Conservation (phyloP, 352 stramenopile species). For the Globisporangium abappressorium region DNA sequence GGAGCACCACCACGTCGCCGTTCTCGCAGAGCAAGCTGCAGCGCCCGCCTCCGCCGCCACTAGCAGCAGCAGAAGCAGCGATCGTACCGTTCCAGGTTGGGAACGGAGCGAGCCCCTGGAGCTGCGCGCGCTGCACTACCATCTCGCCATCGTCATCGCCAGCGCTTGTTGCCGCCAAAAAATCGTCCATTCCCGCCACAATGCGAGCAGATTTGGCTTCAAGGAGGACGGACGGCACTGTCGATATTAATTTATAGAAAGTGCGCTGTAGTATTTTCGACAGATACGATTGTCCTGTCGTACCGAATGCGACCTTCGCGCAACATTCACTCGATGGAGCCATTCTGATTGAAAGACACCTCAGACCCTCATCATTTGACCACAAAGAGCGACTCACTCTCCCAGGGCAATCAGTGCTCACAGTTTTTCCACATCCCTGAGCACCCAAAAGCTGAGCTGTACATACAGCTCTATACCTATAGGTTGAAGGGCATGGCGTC, state of each 20-base stretch:
- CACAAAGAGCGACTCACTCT: neutral
- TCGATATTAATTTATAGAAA: neutral
- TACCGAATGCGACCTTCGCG: neutral
- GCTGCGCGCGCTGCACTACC: slow-evolving; percentile 27
- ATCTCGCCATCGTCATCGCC: slow-evolving; percentile 28
- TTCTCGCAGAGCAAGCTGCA: slow-evolving; percentile 53
- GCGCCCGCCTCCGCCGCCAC: neutral
- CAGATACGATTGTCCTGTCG: neutral
- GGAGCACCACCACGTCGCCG: slow-evolving; percentile 51
- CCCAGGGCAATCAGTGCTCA: too few relatives aligned
- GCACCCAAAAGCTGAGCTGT: neutral
- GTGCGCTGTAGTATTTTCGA: neutral
- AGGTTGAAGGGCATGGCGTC: neutral
- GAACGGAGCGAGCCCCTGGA: slow-evolving; percentile 45
- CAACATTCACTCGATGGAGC: neutral
- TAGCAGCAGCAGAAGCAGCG: slow-evolving; percentile 10
- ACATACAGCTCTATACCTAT: neutral
- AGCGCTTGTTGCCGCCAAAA: neutral
- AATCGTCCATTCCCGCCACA: slow-evolving; percentile 5
- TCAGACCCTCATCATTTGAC: neutral
- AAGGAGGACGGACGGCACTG: neutral
- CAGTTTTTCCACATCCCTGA: neutral
- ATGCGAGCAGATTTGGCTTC: neutral
- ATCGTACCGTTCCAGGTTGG: slow-evolving; percentile 62
- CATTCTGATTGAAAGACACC: neutral